Percentiles rank a stretch among this genome's conserved stretches.
These are phyloP conservation scores for Populus deltoides DNA, from an alignment of 345 rosid genomes.

Conservation along the genomic window DNA sequence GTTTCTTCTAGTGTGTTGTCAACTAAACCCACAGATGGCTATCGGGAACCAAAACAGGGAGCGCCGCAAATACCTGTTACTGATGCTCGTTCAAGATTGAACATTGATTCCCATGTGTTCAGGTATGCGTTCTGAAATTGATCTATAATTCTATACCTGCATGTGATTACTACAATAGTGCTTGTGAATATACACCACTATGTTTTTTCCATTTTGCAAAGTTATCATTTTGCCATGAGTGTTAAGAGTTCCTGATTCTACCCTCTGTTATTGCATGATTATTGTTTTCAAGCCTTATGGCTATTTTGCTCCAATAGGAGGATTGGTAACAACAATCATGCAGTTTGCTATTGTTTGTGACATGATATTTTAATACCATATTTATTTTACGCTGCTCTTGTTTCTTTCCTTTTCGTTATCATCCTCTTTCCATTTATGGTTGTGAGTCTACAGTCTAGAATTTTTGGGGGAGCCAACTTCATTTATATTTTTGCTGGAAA, in stretches of 20 bases:
- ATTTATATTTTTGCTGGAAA: background rate
- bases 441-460: background rate
- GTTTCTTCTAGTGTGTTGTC: slow-evolving; percentile 47
- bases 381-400: background rate
- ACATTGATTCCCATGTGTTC: slow-evolving; percentile 67
- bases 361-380: background rate
- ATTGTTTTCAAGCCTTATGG: background rate
- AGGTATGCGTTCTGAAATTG: slow-evolving; percentile 45
- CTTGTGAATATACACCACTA: background rate
- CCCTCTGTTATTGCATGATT: background rate
- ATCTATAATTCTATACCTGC: background rate
- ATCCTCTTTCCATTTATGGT: slow-evolving; percentile 1
- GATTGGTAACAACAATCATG: background rate
- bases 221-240: background rate
- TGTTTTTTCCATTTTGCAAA: background rate
- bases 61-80: slow-evolving; percentile 51
- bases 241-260: background rate
- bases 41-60: slow-evolving; percentile 74
- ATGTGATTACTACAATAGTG: background rate
- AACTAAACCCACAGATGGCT: slow-evolving; percentile 57
- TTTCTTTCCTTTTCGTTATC: background rate
- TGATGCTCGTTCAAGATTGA: slow-evolving; percentile 63
- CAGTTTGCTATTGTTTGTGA: background rate
- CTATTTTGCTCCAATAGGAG: background rate
- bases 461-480: background rate